Conservation (phyloP, 352 stramenopile species). For the Globisporangium alternatum region DNA sequence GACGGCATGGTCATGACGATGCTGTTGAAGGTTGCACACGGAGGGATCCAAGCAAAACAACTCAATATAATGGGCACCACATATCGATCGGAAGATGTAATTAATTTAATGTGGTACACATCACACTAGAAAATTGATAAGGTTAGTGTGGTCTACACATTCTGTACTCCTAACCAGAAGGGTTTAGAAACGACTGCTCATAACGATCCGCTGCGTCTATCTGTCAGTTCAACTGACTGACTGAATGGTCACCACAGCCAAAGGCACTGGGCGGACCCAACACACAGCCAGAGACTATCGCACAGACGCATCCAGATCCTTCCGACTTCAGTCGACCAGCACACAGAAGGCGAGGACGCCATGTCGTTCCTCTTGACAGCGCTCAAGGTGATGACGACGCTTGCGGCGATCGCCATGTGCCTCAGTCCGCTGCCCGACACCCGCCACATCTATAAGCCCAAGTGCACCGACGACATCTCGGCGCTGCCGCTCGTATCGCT, state of each 20-base stretch:
- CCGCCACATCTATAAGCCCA: not conserved
- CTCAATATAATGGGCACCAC: not conserved
- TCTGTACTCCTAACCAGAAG: not conserved
- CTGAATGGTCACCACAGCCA: constrained; percentile 1
- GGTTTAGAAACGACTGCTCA: too few relatives aligned
- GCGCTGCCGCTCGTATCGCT: constrained; percentile 15
- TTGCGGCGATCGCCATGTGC: constrained; percentile 1
- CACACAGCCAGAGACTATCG: not conserved
- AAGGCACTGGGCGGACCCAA: not conserved
- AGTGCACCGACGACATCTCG: constrained; percentile 7
- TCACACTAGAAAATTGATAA: not conserved
- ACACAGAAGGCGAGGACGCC: too few relatives aligned
- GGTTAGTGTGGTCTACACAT: not conserved
- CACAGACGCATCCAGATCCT: not conserved
- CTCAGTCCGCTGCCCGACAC: constrained; percentile 1
- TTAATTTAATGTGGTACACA: not conserved
- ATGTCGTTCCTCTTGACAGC: not conserved
- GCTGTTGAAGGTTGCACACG: not conserved
- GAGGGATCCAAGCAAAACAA: not conserved
- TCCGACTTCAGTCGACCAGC: not conserved
- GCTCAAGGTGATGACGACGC: constrained; percentile 6
- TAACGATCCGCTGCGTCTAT: too few relatives aligned
- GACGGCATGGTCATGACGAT: too few relatives aligned
- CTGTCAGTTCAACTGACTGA: not conserved
- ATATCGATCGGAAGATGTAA: not conserved